A percentile compares a stretch with the other conserved stretches of the same genome.
Conservation (phyloP, 169 alveolate species). For the Plasmodium relictum region DNA sequence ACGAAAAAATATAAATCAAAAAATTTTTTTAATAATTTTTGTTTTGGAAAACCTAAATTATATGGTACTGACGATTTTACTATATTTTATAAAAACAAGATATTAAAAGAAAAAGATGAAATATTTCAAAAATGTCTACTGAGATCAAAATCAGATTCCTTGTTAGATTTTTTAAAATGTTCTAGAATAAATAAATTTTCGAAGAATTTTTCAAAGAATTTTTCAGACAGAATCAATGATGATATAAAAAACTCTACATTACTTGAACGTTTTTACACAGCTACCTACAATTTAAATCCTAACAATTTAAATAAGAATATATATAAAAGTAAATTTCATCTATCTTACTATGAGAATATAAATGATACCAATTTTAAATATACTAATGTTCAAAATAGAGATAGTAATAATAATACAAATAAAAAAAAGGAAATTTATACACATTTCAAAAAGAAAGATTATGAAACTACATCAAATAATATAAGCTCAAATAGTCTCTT, state of each 20-base stretch:
- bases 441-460: background rate
- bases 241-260: conserved; percentile 14
- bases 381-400: background rate
- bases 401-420: background rate
- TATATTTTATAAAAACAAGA: conserved; percentile 40
- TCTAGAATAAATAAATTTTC: conserved; percentile 18
- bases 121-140: conserved; percentile 35
- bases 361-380: background rate
- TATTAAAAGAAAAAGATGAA: conserved; percentile 56
- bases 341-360: conserved; percentile 27
- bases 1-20: conserved; percentile 23
- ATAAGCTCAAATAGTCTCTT: background rate
- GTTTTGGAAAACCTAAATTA: conserved; percentile 75
- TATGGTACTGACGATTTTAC: conserved; percentile 62
- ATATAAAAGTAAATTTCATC: conserved; percentile 23
- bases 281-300: conserved; percentile 25
- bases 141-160: conserved; percentile 70
- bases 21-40: background rate
- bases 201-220: conserved; percentile 1
- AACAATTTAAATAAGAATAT: background rate
- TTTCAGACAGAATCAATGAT: background rate
- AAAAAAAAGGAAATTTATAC: background rate
- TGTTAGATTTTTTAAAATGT: conserved; percentile 55
- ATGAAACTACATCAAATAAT: background rate
- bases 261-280: conserved; percentile 61